Percentiles rank a stretch among this genome's conserved stretches.
Evolutionary conservation across 2,329 filamentous ascomycete genomes (phyloP).

Genomic region (Sporothrix pallida): DNA sequence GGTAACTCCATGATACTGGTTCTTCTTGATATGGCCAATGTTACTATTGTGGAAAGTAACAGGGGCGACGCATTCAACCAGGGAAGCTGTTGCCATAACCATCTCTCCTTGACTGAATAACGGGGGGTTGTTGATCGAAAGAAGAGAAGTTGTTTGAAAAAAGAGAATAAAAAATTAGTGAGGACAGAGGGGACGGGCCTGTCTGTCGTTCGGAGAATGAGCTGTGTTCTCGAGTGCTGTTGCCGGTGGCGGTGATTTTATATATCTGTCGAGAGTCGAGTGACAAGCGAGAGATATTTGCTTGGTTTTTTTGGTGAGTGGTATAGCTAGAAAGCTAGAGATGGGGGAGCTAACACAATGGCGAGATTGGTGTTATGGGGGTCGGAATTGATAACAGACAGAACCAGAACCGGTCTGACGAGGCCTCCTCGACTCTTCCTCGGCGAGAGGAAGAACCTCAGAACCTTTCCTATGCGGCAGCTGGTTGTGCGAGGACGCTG

Average conservation of each 20-base stretch:
- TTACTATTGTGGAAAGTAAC: constrained; percentile 56
- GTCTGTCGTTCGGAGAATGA: constrained; percentile 3
- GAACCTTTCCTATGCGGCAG: constrained; percentile 99
- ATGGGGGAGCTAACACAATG: constrained; percentile 31
- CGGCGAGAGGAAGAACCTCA: constrained; percentile 98
- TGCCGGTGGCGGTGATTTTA: neutral
- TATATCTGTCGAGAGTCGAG: constrained; percentile 20
- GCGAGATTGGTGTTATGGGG: constrained; percentile 74
- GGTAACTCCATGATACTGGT: constrained; percentile 48
- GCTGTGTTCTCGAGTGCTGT: constrained; percentile 3
- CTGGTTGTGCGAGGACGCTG: constrained; percentile 72
- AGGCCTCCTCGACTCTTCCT: constrained; percentile 99
- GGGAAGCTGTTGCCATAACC: constrained; percentile 66
- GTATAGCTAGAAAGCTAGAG: constrained; percentile 16
- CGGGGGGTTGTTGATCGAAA: neutral
- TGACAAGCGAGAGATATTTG: constrained; percentile 6
- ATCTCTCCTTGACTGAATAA: constrained; percentile 57
- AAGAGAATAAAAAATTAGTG: neutral
- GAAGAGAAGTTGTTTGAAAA: neutral
- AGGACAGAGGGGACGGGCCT: neutral
- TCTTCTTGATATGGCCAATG: constrained; percentile 55
- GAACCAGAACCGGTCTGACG: constrained; percentile 89
- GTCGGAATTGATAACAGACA: constrained; percentile 92
- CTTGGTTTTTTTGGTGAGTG: neutral
- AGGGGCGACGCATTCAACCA: constrained; percentile 60